Evolutionary conservation across 495 filamentous ascomycete species (phyloP).

Genomic region (Monascus purpureus): DNA sequence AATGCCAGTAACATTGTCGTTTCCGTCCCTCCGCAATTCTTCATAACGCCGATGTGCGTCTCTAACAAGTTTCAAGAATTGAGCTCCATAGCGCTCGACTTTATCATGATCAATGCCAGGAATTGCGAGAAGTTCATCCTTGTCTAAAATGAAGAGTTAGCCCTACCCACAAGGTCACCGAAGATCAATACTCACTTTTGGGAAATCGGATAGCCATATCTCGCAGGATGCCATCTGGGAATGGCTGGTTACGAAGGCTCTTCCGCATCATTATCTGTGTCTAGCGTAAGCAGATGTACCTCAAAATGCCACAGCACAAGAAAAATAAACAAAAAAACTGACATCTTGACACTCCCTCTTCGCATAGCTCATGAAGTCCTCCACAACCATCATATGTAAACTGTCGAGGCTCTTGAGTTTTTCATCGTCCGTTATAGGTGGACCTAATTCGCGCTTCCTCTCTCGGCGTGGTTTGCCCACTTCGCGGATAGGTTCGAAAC

Average conservation of each 20-base stretch:
- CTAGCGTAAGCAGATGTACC: conserved; percentile 7
- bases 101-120: conserved; percentile 55
- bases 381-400: conserved; percentile 49
- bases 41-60: conserved; percentile 41
- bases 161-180: background rate
- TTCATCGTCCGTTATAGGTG: conserved; percentile 59
- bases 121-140: conserved; percentile 49
- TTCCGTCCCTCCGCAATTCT: conserved; percentile 37
- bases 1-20: conserved; percentile 27
- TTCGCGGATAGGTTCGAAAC: conserved; percentile 46
- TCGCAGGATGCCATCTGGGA: conserved; percentile 63
- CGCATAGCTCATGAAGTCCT: conserved; percentile 50
- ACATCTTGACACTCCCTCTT: conserved; percentile 48
- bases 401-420: conserved; percentile 45
- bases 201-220: conserved; percentile 76
- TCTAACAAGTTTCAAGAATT: conserved; percentile 51
- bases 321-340: conserved; percentile 3
- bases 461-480: conserved; percentile 22
- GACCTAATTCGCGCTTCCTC: conserved; percentile 35
- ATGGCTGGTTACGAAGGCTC: conserved; percentile 47
- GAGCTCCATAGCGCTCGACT: conserved; percentile 51
- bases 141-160: conserved; percentile 8
- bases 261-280: conserved; percentile 45
- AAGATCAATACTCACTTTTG: conserved; percentile 27
- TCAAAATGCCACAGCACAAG: too few relatives aligned